These are phyloP conservation scores for Naganishia vaughanmartiniae DNA, from an alignment of 768 basidiomycete genomes.

Conservation along the genomic window DNA sequence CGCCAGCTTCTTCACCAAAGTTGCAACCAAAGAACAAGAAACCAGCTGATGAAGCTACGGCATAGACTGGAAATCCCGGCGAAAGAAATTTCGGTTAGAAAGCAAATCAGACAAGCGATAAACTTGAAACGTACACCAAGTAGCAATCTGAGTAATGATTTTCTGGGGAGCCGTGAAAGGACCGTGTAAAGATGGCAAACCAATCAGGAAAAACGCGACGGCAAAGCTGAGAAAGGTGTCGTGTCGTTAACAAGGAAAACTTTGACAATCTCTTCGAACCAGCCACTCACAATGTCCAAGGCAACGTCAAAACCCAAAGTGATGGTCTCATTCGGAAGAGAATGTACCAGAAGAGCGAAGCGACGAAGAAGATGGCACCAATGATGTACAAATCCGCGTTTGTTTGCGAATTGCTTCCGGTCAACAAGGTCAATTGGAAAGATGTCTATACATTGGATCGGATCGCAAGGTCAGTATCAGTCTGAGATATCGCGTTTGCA, in stretches of 20 bases:
- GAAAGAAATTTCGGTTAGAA: neutral
- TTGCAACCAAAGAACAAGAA: slow-evolving; percentile 93
- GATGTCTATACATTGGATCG: slow-evolving; percentile 55
- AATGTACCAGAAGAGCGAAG: slow-evolving; percentile 83
- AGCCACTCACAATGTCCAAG: slow-evolving; percentile 69
- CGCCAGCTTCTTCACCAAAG: slow-evolving; percentile 97
- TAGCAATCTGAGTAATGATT: slow-evolving; percentile 71
- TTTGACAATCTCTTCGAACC: neutral
- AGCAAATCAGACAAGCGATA: neutral
- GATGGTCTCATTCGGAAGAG: slow-evolving; percentile 86
- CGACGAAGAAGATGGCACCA: slow-evolving; percentile 79
- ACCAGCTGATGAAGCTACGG: slow-evolving; percentile 84
- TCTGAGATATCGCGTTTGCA: neutral
- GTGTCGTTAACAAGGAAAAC: neutral
- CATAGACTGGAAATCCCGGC: slow-evolving; percentile 57
- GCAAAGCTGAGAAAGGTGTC: slow-evolving; percentile 59
- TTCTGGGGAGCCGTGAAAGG: slow-evolving; percentile 64
- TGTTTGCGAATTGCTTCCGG: slow-evolving; percentile 78
- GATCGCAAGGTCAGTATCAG: neutral
- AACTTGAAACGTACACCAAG: slow-evolving; percentile 60
- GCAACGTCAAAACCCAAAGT: slow-evolving; percentile 75
- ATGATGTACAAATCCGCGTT: slow-evolving; percentile 82
- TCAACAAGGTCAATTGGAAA: slow-evolving; percentile 88
- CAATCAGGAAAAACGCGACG: slow-evolving; percentile 86
- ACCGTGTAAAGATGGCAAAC: slow-evolving; percentile 70